Evolutionary conservation across 129 eudicot species (phyloP), one percentile per base, ranked within the genome.

Genomic region (Pseudognaphalium luteoalbum): DNA sequence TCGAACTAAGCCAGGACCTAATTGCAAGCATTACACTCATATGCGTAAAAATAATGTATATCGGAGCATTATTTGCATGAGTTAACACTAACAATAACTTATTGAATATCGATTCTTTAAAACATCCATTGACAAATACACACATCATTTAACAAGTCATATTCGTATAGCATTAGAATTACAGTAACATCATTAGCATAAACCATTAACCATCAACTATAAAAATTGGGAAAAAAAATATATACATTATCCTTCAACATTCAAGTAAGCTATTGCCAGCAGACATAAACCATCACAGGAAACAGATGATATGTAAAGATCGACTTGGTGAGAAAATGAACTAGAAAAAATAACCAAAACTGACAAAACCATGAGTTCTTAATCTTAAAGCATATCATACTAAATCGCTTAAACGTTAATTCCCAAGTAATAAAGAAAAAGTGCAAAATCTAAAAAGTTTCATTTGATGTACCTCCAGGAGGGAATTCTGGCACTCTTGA

Each of bases 381-480:
- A 47, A 47, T 47, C n/a, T 47, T 47, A n/a, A 47, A 41, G n/a
- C 54, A 47, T 3, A 14, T 47, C 54, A 14, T 47, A 47, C 54
- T 47, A 14, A 47, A 47, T 47, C 54, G 5, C 54, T 47, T 47
- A 11, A 47, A 47, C 3, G 54, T 47, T 47, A 47, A 47, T 47
- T 47, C 54, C 54, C n/a, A 47, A 47, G 17, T 47, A 47, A 14
- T 47, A 12, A 47, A 47, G 47, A 42, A 44, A 47, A 14, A 47
- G n/a, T 47, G 1, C 15, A 11, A 44, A 64, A 64, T 1, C 0
- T 32, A 62, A 47, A 33, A 77, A 30, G 19, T 32, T 51, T 22
- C 62, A 33, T 21, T 28, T 20, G 12, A 74, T 52, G 59, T 89
- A 89, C 97, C 97, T 89, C 90, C 79, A 70, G 21, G 71, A 89